phyloP scores from a whole-genome alignment of 768 basidiomycete species.

The Tricholoma saponaceum region DNA sequence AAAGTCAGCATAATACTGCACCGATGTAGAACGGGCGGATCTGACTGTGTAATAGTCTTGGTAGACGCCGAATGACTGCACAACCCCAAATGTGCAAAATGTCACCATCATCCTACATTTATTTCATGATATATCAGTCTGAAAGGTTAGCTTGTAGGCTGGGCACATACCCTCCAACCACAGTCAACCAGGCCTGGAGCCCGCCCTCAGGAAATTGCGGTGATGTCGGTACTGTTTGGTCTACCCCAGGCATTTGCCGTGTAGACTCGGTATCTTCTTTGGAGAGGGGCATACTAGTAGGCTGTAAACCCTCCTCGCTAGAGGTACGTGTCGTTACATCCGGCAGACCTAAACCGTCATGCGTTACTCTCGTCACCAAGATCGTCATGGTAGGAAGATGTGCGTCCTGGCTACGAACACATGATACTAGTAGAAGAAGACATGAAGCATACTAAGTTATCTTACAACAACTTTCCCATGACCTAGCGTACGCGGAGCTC shows the following conservation, averaged over 20 bases:
- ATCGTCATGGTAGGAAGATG: conserved; percentile 15
- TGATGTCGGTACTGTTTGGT: neutral
- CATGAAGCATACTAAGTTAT: conserved; percentile 12
- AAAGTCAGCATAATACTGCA: neutral
- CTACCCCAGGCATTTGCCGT: neutral
- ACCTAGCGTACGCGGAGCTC: neutral
- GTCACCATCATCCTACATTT: conserved; percentile 34
- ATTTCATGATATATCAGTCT: neutral
- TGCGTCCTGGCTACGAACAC: conserved; percentile 5
- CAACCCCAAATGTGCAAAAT: conserved; percentile 46
- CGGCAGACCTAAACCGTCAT: conserved; percentile 5
- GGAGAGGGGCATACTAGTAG: conserved; percentile 3
- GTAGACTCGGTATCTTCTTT: conserved; percentile 11
- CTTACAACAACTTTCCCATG: conserved; percentile 17
- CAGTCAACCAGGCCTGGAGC: conserved; percentile 39
- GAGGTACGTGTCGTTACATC: conserved; percentile 3
- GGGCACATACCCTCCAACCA: conserved; percentile 40
- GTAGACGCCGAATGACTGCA: conserved; percentile 49
- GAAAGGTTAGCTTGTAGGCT: neutral
- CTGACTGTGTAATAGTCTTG: conserved; percentile 48
- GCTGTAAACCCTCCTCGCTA: conserved; percentile 7
- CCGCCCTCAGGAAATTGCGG: conserved; percentile 42
- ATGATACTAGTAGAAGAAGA: conserved; percentile 20
- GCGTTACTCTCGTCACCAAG: conserved; percentile 4
- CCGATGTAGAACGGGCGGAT: neutral